These are phyloP conservation scores for Centaurea solstitialis DNA, from an alignment of 129 eudicot species.

Conservation along the genomic window DNA sequence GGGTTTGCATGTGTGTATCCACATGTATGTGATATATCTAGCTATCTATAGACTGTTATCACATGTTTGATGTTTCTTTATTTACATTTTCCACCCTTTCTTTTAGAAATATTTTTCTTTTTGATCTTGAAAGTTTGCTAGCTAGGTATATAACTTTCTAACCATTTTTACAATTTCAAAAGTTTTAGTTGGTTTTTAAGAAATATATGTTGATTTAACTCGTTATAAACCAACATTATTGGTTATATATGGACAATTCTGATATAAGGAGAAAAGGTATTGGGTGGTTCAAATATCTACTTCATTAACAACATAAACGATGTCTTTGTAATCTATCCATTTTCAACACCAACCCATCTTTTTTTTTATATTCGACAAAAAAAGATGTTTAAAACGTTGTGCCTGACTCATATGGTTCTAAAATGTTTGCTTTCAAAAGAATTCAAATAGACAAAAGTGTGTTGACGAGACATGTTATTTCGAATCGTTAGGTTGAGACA, in stretches of 20 bases:
- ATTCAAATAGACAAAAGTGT: background rate
- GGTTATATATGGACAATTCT: background rate
- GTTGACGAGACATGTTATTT: background rate
- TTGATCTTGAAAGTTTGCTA: background rate
- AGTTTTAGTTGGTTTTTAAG: background rate
- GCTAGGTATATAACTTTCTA: background rate
- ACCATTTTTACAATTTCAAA: background rate
- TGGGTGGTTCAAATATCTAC: background rate
- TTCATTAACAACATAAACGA: background rate
- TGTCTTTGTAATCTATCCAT: background rate
- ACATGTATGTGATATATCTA: slow-evolving; percentile 28
- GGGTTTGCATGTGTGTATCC: slow-evolving; percentile 33
- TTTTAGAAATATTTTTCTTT: background rate
- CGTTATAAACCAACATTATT: background rate
- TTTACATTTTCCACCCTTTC: background rate
- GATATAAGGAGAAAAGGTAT: background rate
- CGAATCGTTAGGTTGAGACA: background rate
- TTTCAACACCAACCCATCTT: background rate
- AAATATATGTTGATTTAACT: background rate
- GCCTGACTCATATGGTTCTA: background rate
- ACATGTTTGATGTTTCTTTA: slow-evolving; percentile 19
- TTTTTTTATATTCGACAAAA: background rate
- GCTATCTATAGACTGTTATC: slow-evolving; percentile 9
- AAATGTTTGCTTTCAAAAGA: slow-evolving; percentile 2
- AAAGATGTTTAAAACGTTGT: background rate